These are phyloP conservation scores for Hemisphaericaspora xylanilytica DNA, from an alignment of 1,139 yeast species.

Conservation along the genomic window DNA sequence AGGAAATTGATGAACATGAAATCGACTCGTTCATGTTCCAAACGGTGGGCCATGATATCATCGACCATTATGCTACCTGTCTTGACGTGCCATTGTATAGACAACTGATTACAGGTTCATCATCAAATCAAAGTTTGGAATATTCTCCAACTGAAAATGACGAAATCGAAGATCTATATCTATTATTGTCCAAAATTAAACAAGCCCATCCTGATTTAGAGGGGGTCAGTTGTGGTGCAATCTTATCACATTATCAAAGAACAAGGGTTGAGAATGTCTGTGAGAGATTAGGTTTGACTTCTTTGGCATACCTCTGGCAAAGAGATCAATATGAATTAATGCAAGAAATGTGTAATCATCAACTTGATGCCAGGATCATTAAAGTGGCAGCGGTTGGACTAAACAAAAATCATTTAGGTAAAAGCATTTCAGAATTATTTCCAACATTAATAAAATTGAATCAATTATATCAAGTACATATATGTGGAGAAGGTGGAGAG, in stretches of 20 bases:
- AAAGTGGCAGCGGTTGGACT: constrained; percentile 95
- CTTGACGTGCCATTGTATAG: constrained; percentile 79
- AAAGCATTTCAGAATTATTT: constrained; percentile 57
- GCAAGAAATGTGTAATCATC: constrained; percentile 73
- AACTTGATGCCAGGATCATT: constrained; percentile 78
- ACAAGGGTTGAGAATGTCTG: constrained; percentile 93
- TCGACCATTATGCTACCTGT: constrained; percentile 64
- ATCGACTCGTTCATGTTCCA: constrained; percentile 96
- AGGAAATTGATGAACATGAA: constrained; percentile 48
- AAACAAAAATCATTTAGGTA: constrained; percentile 62
- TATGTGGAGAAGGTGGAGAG: constrained; percentile 99
- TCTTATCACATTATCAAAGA: constrained; percentile 87
- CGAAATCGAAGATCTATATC: constrained; percentile 80
- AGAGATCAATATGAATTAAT: constrained; percentile 75
- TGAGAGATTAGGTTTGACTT: constrained; percentile 60
- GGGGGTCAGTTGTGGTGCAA: constrained; percentile 95
- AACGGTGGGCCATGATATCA: constrained; percentile 91
- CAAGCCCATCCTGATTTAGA: constrained; percentile 65
- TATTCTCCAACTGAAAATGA: constrained; percentile 65
- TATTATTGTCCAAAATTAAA: constrained; percentile 48
- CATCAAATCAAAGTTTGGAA: constrained; percentile 66
- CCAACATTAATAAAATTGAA: constrained; percentile 62
- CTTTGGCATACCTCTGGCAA: constrained; percentile 86
- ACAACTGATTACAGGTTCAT: constrained; percentile 59
- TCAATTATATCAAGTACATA: constrained; percentile 71